Percentiles rank a stretch among this genome's conserved stretches.
These are phyloP conservation scores for Rhexocercosporidium sp. DNA, from an alignment of 2,329 filamentous ascomycete genomes.

Conservation along the genomic window DNA sequence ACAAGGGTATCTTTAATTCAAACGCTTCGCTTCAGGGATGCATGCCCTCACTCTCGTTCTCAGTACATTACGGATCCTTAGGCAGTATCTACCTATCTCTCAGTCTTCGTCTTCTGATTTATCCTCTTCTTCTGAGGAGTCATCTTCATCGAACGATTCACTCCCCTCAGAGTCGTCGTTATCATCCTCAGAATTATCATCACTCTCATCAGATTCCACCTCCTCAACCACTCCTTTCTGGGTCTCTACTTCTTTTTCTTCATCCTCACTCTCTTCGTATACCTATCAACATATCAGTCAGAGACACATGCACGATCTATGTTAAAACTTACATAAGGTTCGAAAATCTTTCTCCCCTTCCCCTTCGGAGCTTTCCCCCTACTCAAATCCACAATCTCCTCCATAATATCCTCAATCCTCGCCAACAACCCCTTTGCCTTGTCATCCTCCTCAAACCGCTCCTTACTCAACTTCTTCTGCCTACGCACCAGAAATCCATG, in stretches of 20 bases:
- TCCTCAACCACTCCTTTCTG: not conserved
- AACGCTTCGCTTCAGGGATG: too few species aligned
- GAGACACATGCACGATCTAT: too few species aligned
- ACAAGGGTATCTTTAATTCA: too few species aligned
- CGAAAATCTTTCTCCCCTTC: not conserved
- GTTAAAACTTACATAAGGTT: not conserved
- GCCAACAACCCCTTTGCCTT: not conserved
- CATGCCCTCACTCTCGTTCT: not conserved
- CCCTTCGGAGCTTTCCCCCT: not conserved
- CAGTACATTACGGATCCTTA: too few species aligned
- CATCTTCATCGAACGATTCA: not conserved
- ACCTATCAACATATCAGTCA: not conserved
- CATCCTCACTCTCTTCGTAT: constrained; percentile 2
- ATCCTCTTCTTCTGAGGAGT: not conserved
- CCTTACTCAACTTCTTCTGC: not conserved
- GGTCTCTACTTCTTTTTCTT: not conserved
- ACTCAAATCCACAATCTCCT: constrained; percentile 10
- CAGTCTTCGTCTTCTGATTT: not conserved
- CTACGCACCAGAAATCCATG: not conserved
- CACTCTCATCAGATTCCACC: not conserved
- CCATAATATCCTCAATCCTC: constrained; percentile 1
- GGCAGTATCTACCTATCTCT: not conserved
- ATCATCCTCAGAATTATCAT: not conserved
- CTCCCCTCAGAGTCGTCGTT: not conserved
- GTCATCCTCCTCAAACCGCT: not conserved